Percentiles rank a stretch among this genome's conserved stretches.
Evolutionary conservation across 2,329 filamentous ascomycete species (phyloP).

Genomic region (Neonectria coccinea): DNA sequence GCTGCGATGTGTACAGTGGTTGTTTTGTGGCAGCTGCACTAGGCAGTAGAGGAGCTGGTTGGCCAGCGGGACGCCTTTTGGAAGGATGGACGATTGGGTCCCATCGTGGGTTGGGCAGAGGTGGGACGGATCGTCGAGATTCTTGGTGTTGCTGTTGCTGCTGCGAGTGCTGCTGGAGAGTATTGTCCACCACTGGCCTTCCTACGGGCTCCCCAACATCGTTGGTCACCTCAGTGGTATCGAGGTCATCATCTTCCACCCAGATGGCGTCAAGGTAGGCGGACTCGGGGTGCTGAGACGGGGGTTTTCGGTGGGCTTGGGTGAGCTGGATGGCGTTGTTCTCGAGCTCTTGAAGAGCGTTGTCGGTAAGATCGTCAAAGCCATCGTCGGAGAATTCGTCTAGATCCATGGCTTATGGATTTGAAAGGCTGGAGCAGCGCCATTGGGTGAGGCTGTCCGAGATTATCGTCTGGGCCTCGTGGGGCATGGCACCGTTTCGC

Average conservation of each 20-base stretch:
- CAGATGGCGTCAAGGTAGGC: constrained; percentile 55
- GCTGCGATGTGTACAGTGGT: constrained; percentile 46
- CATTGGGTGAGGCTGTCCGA: constrained; percentile 36
- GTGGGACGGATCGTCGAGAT: constrained; percentile 46
- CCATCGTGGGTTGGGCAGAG: constrained; percentile 54
- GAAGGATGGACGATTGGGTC: constrained; percentile 49
- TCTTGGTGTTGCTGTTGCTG: constrained; percentile 36
- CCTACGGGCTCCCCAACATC: constrained; percentile 56
- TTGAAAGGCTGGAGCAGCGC: constrained; percentile 25
- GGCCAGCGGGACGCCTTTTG: constrained; percentile 32
- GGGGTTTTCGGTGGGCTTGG: constrained; percentile 52
- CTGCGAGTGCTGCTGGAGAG: constrained; percentile 49
- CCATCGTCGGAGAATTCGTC: constrained; percentile 74
- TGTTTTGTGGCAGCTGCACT: constrained; percentile 35
- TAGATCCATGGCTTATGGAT: constrained; percentile 52
- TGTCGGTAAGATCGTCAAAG: constrained; percentile 70
- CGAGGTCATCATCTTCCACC: constrained; percentile 68
- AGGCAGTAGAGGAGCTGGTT: constrained; percentile 33
- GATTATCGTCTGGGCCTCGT: constrained; percentile 13
- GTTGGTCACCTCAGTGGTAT: constrained; percentile 68
- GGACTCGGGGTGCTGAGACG: constrained; percentile 39
- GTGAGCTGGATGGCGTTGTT: constrained; percentile 72
- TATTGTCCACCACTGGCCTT: constrained; percentile 51
- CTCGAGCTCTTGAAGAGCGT: constrained; percentile 71
- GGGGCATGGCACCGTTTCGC: constrained; percentile 26